These are phyloP conservation scores for Monascus purpureus DNA, from an alignment of 495 filamentous ascomycete genomes.

Conservation along the genomic window DNA sequence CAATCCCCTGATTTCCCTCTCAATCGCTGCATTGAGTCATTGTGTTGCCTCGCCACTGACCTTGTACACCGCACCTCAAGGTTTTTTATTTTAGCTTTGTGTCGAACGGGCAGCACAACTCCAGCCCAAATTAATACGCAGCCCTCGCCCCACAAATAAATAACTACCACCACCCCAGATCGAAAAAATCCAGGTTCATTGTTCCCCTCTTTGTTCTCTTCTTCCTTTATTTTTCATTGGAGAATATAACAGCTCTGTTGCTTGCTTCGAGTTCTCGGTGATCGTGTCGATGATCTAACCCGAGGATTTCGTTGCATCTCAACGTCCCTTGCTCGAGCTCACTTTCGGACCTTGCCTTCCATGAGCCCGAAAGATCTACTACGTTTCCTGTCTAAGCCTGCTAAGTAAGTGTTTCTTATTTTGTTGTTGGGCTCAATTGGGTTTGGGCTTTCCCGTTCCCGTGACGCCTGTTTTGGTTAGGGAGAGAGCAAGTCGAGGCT, in stretches of 20 bases:
- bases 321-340: slow-evolving; percentile 21
- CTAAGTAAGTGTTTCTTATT: slow-evolving; percentile 53
- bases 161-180: neutral
- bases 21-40: too few species aligned
- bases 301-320: slow-evolving; percentile 24
- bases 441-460: neutral
- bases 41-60: neutral
- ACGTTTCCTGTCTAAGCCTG: slow-evolving; percentile 89
- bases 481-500: neutral
- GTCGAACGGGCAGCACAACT: neutral
- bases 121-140: neutral
- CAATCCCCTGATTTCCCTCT: too few species aligned
- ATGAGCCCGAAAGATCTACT: slow-evolving; percentile 91
- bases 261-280: neutral
- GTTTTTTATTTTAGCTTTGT: slow-evolving; percentile 2
- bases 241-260: neutral
- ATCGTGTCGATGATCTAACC: slow-evolving; percentile 19
- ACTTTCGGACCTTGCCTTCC: slow-evolving; percentile 34
- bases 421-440: neutral
- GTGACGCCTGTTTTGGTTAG: neutral
- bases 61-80: too few species aligned
- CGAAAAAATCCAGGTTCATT: neutral
- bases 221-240: neutral
- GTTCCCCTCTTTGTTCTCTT: neutral
- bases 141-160: neutral